A percentile compares a stretch with the other conserved stretches of the same genome.
These are phyloP conservation scores for Diplodia scrobiculata DNA, from an alignment of 2,329 filamentous ascomycete genomes.

Conservation along the genomic window DNA sequence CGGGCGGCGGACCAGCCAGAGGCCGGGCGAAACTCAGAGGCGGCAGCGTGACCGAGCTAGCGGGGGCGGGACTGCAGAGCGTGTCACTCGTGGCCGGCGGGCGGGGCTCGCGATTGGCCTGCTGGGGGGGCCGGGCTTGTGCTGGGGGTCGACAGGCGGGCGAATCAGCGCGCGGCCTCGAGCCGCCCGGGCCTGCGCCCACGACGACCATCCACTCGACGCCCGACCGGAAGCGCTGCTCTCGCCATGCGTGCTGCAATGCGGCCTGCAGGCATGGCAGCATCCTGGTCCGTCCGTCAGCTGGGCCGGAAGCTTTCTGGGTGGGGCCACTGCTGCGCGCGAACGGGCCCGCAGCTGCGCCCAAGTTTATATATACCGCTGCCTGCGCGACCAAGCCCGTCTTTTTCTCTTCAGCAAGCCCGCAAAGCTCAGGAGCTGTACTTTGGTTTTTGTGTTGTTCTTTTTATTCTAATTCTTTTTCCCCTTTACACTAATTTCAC, in stretches of 20 bases:
- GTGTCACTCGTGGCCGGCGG: constrained; percentile 19
- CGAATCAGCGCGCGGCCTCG: constrained; percentile 22
- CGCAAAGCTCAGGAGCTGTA: constrained; percentile 55
- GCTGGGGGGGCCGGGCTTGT: constrained; percentile 4
- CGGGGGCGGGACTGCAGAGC: constrained; percentile 28
- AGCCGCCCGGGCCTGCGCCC: constrained; percentile 23
- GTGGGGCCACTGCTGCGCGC: constrained; percentile 14
- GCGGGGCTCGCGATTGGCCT: constrained; percentile 10
- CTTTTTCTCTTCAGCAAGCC: constrained; percentile 54
- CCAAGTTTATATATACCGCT: constrained; percentile 22
- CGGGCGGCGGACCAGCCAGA: constrained; percentile 8
- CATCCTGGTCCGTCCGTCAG: constrained; percentile 27
- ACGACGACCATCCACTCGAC: constrained; percentile 26
- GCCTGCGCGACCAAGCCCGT: constrained; percentile 22
- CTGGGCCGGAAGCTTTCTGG: constrained; percentile 23
- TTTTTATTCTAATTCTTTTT: constrained; percentile 39
- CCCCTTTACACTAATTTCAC: constrained; percentile 26
- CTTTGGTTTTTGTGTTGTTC: constrained; percentile 47
- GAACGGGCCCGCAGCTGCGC: constrained; percentile 11
- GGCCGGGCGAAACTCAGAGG: constrained; percentile 6
- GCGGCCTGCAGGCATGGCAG: constrained; percentile 24
- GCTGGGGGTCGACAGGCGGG: neutral
- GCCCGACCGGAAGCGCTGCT: constrained; percentile 28
- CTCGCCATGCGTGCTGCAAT: neutral
- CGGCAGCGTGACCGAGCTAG: constrained; percentile 27